These are phyloP conservation scores for Quercus bicolor DNA, from an alignment of 306 rosid species.

Conservation along the genomic window DNA sequence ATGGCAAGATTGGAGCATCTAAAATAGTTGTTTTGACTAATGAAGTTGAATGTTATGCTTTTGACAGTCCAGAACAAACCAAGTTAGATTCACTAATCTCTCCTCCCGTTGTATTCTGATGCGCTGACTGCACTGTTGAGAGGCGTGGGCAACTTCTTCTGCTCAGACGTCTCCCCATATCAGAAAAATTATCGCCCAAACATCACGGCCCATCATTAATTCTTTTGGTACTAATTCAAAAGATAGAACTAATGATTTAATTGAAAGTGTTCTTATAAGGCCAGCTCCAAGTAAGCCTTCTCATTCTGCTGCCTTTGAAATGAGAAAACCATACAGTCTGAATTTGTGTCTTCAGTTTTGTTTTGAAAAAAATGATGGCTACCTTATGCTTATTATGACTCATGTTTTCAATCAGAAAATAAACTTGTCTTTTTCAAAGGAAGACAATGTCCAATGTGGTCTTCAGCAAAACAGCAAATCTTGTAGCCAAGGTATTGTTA, in stretches of 20 bases:
- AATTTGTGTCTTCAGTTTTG: conserved; percentile 31
- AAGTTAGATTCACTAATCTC: conserved; percentile 48
- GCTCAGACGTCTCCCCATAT: conserved; percentile 87
- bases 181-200: conserved; percentile 56
- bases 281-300: conserved; percentile 45
- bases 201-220: conserved; percentile 29
- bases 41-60: conserved; percentile 18
- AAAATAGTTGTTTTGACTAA: conserved; percentile 22
- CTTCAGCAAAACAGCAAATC: no score
- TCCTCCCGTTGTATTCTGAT: conserved; percentile 91
- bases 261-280: conserved; percentile 23
- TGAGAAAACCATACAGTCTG: conserved; percentile 24
- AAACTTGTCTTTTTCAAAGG: background rate
- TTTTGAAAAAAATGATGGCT: conserved; percentile 10
- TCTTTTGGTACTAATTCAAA: conserved; percentile 20
- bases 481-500: background rate
- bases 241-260: conserved; percentile 31
- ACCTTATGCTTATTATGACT: conserved; percentile 2
- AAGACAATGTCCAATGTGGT: no score
- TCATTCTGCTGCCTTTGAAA: conserved; percentile 33
- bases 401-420: conserved; percentile 17
- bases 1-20: conserved; percentile 3
- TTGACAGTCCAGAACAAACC: conserved; percentile 43
- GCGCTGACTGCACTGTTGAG: conserved; percentile 66
- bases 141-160: conserved; percentile 76